phyloP scores from a whole-genome alignment of 805 yeast genomes.

The Schizosaccharomyces octosporus region DNA sequence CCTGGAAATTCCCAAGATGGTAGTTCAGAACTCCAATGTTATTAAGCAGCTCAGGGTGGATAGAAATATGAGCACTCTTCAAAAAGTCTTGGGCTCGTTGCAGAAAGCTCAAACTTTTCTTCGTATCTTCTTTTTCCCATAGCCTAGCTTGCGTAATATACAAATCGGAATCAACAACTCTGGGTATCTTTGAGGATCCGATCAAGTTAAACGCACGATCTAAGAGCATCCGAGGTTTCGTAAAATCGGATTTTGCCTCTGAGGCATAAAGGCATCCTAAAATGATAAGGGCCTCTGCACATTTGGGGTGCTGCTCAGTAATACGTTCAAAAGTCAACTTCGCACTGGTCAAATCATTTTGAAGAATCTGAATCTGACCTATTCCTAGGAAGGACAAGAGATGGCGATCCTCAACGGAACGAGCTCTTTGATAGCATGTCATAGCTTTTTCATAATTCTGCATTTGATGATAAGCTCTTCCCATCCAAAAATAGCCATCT shows the following conservation, averaged over 20 bases:
- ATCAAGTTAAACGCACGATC: neutral
- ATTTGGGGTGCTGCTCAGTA: constrained; percentile 37
- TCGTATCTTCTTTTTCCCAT: neutral
- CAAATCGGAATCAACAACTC: neutral
- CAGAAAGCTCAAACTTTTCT: neutral
- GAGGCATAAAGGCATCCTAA: constrained; percentile 41
- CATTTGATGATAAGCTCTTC: constrained; percentile 40
- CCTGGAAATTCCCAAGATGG: neutral
- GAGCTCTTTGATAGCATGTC: constrained; percentile 44
- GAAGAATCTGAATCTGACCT: constrained; percentile 59
- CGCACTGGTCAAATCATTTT: constrained; percentile 53
- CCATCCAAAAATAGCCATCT: constrained; percentile 66
- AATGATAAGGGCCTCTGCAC: constrained; percentile 43
- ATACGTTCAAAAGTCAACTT: constrained; percentile 60
- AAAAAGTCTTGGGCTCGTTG: neutral
- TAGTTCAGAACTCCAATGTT: neutral
- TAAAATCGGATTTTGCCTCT: constrained; percentile 3
- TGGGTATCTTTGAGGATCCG: neutral
- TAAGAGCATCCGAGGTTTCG: neutral
- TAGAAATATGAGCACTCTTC: neutral
- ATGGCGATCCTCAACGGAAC: constrained; percentile 33
- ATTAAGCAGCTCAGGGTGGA: neutral
- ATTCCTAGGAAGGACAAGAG: constrained; percentile 54
- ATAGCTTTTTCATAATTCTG: constrained; percentile 48
- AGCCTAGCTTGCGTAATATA: neutral